Evolutionary conservation across 345 rosid species (phyloP).

Genomic region (Boechera divaricarpa): DNA sequence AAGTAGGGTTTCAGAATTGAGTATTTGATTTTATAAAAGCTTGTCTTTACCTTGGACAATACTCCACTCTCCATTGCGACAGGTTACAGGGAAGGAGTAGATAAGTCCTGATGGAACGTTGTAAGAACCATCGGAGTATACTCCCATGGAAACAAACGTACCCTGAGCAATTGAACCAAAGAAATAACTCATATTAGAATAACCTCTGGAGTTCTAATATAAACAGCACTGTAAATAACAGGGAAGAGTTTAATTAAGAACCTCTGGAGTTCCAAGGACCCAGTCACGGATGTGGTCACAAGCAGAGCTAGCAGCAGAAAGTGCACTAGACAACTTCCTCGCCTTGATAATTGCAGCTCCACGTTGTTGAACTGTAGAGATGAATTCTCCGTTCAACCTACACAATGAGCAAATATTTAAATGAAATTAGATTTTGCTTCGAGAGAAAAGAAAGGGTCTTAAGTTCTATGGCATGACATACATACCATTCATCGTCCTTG

Average conservation of each 20-base stretch:
- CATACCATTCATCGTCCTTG: conserved; percentile 70
- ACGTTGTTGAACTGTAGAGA: conserved; percentile 91
- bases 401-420: neutral
- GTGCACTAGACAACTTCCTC: conserved; percentile 90
- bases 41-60: conserved; percentile 79
- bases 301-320: conserved; percentile 98
- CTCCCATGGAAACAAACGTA: conserved; percentile 99
- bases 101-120: conserved; percentile 92
- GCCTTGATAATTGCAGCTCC: conserved; percentile 99
- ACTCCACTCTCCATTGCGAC: conserved; percentile 85
- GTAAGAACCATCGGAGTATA: conserved; percentile 97
- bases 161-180: conserved; percentile 54
- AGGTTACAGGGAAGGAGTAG: conserved; percentile 96
- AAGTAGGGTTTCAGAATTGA: neutral
- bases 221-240: neutral
- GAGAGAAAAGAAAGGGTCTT: neutral
- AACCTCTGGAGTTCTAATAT: neutral
- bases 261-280: conserved; percentile 99
- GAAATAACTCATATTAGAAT: conserved; percentile 27
- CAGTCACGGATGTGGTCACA: conserved; percentile 99
- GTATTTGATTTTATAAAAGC: neutral
- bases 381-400: conserved; percentile 81
- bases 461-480: neutral
- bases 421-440: neutral
- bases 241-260: conserved; percentile 30